Evolutionary conservation across 108 stramenopile species (phyloP).

Genomic region (Conticribra weissflogii): DNA sequence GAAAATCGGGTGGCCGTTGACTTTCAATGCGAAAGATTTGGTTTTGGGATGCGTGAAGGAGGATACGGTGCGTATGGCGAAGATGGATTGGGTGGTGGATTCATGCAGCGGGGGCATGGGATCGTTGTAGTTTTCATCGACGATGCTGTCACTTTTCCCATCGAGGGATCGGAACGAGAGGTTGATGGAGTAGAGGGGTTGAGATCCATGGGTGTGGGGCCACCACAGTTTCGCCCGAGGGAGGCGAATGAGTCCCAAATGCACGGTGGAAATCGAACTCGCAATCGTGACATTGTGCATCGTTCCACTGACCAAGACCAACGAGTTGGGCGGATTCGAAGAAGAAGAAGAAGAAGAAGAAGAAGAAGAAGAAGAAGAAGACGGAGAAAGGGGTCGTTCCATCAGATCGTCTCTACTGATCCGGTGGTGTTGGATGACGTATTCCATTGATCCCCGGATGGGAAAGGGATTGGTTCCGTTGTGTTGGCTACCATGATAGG

Average conservation of each 20-base stretch:
- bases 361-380: too few species aligned
- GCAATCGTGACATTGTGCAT: conserved; percentile 26
- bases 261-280: background rate
- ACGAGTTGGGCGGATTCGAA: background rate
- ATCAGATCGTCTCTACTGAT: too few species aligned
- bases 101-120: conserved; percentile 1
- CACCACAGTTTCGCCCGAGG: conserved; percentile 51
- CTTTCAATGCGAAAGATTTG: conserved; percentile 32
- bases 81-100: conserved; percentile 13
- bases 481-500: conserved; percentile 3
- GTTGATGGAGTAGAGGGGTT: conserved; percentile 31
- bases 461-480: background rate
- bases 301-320: conserved; percentile 21
- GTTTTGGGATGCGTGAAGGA: conserved; percentile 34
- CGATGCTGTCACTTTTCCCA: background rate
- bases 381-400: too few species aligned
- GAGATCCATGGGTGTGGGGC: conserved; percentile 45
- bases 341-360: background rate
- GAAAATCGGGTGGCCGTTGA: conserved; percentile 58
- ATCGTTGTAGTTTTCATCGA: background rate
- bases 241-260: conserved; percentile 15
- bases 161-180: conserved; percentile 27
- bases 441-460: conserved; percentile 13
- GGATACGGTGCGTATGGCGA: conserved; percentile 51
- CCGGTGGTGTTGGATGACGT: too few species aligned